A percentile compares a stretch with the other conserved stretches of the same genome.
These are phyloP conservation scores for Baeospora myosura DNA, from an alignment of 1,284 basidiomycete genomes.

Conservation along the genomic window DNA sequence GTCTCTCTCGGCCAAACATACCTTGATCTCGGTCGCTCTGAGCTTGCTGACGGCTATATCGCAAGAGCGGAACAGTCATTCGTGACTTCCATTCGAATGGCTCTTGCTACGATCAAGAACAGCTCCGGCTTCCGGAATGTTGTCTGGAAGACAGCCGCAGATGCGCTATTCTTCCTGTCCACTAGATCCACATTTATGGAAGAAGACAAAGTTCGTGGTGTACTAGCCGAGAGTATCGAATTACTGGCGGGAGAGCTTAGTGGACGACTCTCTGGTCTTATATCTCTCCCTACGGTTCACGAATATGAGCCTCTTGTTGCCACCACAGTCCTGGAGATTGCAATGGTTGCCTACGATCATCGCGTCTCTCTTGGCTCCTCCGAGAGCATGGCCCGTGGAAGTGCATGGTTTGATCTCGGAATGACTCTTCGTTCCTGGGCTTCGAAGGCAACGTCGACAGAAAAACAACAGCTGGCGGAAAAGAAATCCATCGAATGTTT, in stretches of 20 bases:
- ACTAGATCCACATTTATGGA: slow-evolving; percentile 35
- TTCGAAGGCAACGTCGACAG: slow-evolving; percentile 24
- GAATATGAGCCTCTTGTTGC: slow-evolving; percentile 24
- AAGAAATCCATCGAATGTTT: slow-evolving; percentile 59
- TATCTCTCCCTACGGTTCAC: slow-evolving; percentile 27
- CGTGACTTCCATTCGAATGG: slow-evolving; percentile 47
- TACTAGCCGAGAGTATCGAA: slow-evolving; percentile 29
- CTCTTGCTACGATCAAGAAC: slow-evolving; percentile 48
- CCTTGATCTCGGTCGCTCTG: slow-evolving; percentile 63
- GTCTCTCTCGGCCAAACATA: slow-evolving; percentile 71
- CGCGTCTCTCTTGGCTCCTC: slow-evolving; percentile 63
- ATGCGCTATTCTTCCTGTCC: slow-evolving; percentile 69
- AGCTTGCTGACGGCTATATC: slow-evolving; percentile 65
- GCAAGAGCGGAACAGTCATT: slow-evolving; percentile 73
- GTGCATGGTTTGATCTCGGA: slow-evolving; percentile 76
- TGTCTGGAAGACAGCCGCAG: slow-evolving; percentile 84
- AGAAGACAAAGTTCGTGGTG: slow-evolving; percentile 28
- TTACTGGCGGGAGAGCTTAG: slow-evolving; percentile 33
- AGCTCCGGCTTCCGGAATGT: slow-evolving; percentile 62
- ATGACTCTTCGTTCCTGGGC: slow-evolving; percentile 56
- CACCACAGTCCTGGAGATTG: slow-evolving; percentile 43
- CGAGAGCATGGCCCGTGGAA: slow-evolving; percentile 49
- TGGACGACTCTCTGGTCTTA: slow-evolving; percentile 34
- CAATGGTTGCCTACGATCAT: slow-evolving; percentile 67
- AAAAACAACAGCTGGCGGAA: slow-evolving; percentile 26